These are phyloP conservation scores for Purshia tridentata DNA, from an alignment of 306 rosid species.

Conservation along the genomic window DNA sequence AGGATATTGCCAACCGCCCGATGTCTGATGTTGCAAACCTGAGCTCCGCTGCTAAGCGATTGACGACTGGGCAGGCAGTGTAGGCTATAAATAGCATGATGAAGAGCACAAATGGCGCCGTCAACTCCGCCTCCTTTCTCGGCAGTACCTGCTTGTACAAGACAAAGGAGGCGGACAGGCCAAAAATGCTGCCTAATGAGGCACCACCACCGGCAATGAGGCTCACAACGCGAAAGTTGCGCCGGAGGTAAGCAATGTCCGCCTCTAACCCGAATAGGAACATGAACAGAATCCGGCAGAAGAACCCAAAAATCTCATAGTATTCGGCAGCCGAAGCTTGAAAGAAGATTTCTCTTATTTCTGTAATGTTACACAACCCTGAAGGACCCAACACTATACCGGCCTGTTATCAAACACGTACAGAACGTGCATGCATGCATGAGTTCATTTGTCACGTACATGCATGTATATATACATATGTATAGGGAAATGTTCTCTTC, in stretches of 20 bases:
- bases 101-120: conserved; percentile 26
- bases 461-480: no score
- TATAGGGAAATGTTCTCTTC: no score
- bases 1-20: conserved; percentile 57
- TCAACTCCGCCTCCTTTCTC: background rate
- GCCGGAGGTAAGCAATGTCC: conserved; percentile 41
- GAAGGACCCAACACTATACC: conserved; percentile 79
- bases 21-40: conserved; percentile 57
- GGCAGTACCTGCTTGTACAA: conserved; percentile 32
- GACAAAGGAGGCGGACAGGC: conserved; percentile 58
- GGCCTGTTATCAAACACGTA: conserved; percentile 48
- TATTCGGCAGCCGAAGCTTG: conserved; percentile 66
- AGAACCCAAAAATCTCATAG: conserved; percentile 81
- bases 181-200: conserved; percentile 38
- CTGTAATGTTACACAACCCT: conserved; percentile 53
- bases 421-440: background rate
- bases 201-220: conserved; percentile 60
- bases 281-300: conserved; percentile 77
- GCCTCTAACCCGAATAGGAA: conserved; percentile 79
- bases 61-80: conserved; percentile 82
- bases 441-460: background rate
- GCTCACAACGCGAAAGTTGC: conserved; percentile 41
- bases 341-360: conserved; percentile 43
- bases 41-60: conserved; percentile 67
- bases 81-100: conserved; percentile 55